Base-by-base conservation (phyloP, 2,329 filamentous ascomycete genomes). In the Knoxdaviesia proteae region DNA sequence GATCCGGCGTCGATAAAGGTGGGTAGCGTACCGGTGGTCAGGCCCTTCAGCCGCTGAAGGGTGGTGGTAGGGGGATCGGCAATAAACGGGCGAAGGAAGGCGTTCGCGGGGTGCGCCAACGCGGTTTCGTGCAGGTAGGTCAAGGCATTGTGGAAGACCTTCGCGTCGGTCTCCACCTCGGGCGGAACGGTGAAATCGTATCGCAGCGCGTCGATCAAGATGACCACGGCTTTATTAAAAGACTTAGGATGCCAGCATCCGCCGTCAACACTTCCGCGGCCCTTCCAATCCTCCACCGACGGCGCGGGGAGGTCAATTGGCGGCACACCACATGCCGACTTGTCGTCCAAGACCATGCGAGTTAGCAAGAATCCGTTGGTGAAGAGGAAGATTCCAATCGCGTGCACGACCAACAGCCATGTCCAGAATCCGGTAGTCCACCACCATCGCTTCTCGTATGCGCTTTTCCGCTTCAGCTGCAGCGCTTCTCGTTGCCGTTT, bases 191-290 rank as follows among this genome's bases (percentile, higher is more conserved):
- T 92, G 52, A 98, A 98, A 59, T 98, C 90, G 61, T 98, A 98
- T 46, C 90, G 80, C 45, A 98, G 68, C 42, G 90, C 90, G 58
- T 98, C 90, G 45, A 98, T 80, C 41, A 98, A 64, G 44, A 98
- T 72, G 30, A 98, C 71, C 39, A 98, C 77, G 7, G 88, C 87
- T 56, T 87, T 90, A 48, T 93, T 74, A 56, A 96, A 98, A 2
- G 77, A 83, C 62, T 84, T 93, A 34, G 86, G 84, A 57, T 96
- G 86, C 90, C 90, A 98, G 68, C 90, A 98, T 49, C 90, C 90
- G 45, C 69, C 65, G 29, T 72, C 61, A 3, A 63, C 58, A 10
- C 61, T 67, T 6, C 62, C 58, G 38, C 55, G 56, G 7, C 59
- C 60, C 34, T 55, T 48, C 63, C 63, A 65, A 1, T 44, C 11